Percentiles rank a stretch among this genome's conserved stretches.
Evolutionary conservation across 2,329 filamentous ascomycete species (phyloP).

Genomic region (Colletotrichum costaricense): DNA sequence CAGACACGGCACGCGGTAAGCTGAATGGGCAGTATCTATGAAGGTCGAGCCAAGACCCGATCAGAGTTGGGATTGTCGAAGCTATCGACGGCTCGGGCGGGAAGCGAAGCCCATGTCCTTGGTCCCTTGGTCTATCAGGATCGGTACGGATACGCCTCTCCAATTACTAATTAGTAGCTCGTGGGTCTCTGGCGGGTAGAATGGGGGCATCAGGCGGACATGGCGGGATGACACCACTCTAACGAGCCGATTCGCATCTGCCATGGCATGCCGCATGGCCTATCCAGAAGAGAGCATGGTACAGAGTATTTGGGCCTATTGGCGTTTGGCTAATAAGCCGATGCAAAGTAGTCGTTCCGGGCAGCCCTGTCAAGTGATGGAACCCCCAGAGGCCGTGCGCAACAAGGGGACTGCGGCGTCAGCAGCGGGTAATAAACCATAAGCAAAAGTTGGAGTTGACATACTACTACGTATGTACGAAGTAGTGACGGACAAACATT

Average conservation of each 20-base stretch:
- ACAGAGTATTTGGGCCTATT: background rate
- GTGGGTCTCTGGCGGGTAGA: background rate
- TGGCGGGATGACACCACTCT: conserved; percentile 5
- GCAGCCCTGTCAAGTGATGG: conserved; percentile 5
- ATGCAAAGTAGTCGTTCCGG: conserved; percentile 6
- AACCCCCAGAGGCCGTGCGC: conserved; percentile 10
- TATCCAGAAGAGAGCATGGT: background rate
- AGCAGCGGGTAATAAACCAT: background rate
- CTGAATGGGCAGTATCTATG: background rate
- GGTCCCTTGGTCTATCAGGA: background rate
- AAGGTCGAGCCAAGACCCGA: background rate
- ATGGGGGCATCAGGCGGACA: background rate
- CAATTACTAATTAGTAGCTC: background rate
- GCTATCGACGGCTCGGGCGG: conserved; percentile 1
- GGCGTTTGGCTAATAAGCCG: background rate
- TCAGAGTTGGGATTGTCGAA: background rate
- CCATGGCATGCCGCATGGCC: background rate
- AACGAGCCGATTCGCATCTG: background rate
- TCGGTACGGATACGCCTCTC: background rate
- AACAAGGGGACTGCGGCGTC: conserved; percentile 9
- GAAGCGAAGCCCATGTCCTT: background rate
- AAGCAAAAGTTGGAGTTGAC: no score
- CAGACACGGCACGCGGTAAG: background rate
- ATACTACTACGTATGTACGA: no score
- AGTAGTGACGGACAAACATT: background rate